A percentile compares a stretch with the other conserved stretches of the same genome.
Evolutionary conservation across 129 eudicot genomes (phyloP).

Genomic region (sunflower (Helianthus annuus)): HanXRQr2.0-SUNRISE NC_035444.2:136368169-136368668

Average conservation of each 20-base stretch:
- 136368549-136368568: conserved; percentile 74
- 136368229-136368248: not conserved
- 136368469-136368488: conserved; percentile 81
- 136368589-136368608: conserved; percentile 55
- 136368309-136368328: conserved; percentile 9
- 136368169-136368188: not conserved
- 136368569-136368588: conserved; percentile 55
- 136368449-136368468: conserved; percentile 75
- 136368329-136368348: conserved; percentile 11
- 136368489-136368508: conserved; percentile 60
- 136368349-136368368: not conserved
- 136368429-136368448: conserved; percentile 54
- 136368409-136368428: not conserved
- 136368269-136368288: not conserved
- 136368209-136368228: not conserved
- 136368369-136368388: conserved; percentile 4
- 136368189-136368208: not conserved
- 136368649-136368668: conserved; percentile 63
- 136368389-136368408: not conserved
- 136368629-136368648: conserved; percentile 63
- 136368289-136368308: not conserved
- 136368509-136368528: conserved; percentile 61
- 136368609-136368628: conserved; percentile 57
- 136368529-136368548: conserved; percentile 49
- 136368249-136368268: not conserved